Base-by-base conservation (phyloP, 306 rosid genomes). In the Spatholobus suberectus region DNA sequence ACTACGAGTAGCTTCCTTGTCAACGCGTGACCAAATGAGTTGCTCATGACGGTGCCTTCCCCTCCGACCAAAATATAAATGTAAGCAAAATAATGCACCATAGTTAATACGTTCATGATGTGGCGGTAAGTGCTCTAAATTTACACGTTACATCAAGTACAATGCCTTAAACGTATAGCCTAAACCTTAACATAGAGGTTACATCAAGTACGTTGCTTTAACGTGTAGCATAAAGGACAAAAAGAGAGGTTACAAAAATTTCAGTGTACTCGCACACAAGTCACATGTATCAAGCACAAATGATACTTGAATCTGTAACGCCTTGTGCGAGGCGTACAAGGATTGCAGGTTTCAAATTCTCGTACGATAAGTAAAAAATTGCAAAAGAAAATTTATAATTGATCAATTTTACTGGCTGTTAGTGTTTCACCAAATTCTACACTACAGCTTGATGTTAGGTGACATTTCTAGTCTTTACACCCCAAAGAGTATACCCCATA, bases 401-500 rank as follows among this genome's bases (percentile, higher is more conserved):
- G n/a, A 82, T 52, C 37, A 32, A 55, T 27, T 77, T 73, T 67
- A 37, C 71, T 77, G 18, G 83, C 81, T 77, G 80, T 80, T 65
- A 55, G 81, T 80, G 78, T 76, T 51, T 47, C 57, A 55, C 85
- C 76, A 84, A 83, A 87, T 34, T 83, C 78, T 75, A 46, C 83
- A 71, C 80, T 81, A 54, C 17, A 84, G 87, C 71, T 46, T 15
- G 62, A 71, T 76, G 86, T 84, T 80, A 71, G 84, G 84, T 72
- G 86, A 58, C 32, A 76, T 59, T 65, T 66, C 85, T 76, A 84
- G 51, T 44, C 83, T 86, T 86, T 80, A 75, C 85, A 83, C 58
- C 67, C 12, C 23, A 62, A 66, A 69, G 75, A 54, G 70, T 65
- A 71, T 63, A 76, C n/a, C 83, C 71, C 85, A 18, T 51, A 63